phyloP scores from a whole-genome alignment of 2,329 filamentous ascomycete genomes.

The Lasiodiplodia sp. region DNA sequence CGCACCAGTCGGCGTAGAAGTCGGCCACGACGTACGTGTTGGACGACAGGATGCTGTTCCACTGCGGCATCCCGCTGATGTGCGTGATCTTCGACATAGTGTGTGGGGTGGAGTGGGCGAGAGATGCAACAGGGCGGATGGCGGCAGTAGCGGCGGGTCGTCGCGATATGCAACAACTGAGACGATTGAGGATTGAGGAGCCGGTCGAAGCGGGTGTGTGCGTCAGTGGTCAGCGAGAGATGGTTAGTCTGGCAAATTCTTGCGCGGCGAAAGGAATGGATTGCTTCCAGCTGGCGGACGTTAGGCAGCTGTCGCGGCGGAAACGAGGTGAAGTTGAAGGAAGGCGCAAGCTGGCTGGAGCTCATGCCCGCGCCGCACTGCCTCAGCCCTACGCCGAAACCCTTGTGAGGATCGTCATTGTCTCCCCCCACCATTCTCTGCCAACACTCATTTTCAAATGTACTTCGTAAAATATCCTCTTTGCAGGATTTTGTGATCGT shows the following conservation, averaged over 20 bases:
- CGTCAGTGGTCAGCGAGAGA: neutral
- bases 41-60: slow-evolving; percentile 44
- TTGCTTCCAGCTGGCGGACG: neutral
- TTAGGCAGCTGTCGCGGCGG: slow-evolving; percentile 14
- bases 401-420: neutral
- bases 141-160: neutral
- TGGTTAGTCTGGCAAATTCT: neutral
- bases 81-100: slow-evolving; percentile 42
- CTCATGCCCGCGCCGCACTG: slow-evolving; percentile 8
- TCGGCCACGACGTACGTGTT: slow-evolving; percentile 56
- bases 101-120: neutral
- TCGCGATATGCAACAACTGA: neutral
- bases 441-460: neutral
- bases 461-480: neutral
- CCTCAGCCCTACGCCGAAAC: slow-evolving; percentile 19
- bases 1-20: slow-evolving; percentile 65
- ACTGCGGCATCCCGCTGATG: slow-evolving; percentile 45
- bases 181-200: neutral
- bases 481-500: neutral
- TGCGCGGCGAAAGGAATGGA: neutral
- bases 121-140: neutral
- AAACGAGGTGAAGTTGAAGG: slow-evolving; percentile 16
- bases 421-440: neutral
- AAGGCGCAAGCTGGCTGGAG: slow-evolving; percentile 24
- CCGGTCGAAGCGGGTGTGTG: neutral